Evolutionary conservation across 768 basidiomycete species (phyloP).

Genomic region (Tephrocybe sp.): DNA sequence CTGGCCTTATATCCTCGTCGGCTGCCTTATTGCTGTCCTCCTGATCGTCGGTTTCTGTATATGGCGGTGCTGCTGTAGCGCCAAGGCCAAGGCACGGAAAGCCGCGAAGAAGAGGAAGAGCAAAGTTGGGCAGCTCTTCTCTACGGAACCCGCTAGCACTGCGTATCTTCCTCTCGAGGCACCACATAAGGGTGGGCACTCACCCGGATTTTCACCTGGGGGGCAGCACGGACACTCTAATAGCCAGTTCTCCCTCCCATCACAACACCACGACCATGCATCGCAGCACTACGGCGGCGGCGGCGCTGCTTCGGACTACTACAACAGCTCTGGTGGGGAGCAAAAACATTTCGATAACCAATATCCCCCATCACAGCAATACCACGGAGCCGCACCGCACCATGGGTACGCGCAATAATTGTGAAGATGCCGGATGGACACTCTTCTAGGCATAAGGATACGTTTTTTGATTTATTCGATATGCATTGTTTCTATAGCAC

Average conservation of each 20-base stretch:
- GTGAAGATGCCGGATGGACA: not conserved
- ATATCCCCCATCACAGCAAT: not conserved
- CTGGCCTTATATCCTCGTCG: constrained; percentile 73
- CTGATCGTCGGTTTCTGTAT: constrained; percentile 48
- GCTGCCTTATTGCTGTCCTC: constrained; percentile 52
- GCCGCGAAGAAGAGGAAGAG: constrained; percentile 20
- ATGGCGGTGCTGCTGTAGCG: constrained; percentile 61
- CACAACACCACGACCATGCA: not conserved
- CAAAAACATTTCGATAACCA: not conserved
- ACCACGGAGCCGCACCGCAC: not conserved
- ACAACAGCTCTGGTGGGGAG: not conserved
- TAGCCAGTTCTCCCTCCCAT: constrained; percentile 15
- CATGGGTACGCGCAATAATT: not conserved
- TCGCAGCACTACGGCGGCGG: constrained; percentile 2
- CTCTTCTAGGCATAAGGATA: not conserved
- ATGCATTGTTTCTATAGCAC: constrained; percentile 3
- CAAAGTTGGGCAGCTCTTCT: constrained; percentile 18
- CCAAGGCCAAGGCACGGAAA: constrained; percentile 20
- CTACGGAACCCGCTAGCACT: constrained; percentile 24
- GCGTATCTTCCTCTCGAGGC: constrained; percentile 31
- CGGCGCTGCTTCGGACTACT: constrained; percentile 2
- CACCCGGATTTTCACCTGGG: constrained; percentile 8
- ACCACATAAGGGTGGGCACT: constrained; percentile 5
- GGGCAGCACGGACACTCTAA: constrained; percentile 10
- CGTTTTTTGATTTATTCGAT: not conserved